phyloP scores from a whole-genome alignment of 352 stramenopile species.

The Globisporangium nodosum region DNA sequence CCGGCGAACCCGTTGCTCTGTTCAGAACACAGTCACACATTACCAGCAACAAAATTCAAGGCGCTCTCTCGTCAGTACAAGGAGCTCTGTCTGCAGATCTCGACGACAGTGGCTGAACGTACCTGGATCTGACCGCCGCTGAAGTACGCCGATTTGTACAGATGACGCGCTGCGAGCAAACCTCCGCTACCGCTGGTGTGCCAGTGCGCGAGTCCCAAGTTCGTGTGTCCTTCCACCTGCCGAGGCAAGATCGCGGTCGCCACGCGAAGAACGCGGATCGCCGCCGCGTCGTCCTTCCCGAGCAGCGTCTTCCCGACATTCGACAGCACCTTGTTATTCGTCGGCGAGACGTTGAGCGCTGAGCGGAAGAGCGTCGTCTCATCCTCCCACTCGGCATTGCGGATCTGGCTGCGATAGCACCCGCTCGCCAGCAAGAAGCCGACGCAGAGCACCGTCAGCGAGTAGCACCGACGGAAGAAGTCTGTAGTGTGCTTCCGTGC shows the following conservation, averaged over 20 bases:
- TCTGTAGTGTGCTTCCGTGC: neutral
- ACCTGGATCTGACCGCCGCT: constrained; percentile 14
- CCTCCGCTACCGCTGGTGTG: constrained; percentile 2
- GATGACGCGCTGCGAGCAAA: constrained; percentile 42
- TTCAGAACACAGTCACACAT: neutral
- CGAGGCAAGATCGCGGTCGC: constrained; percentile 31
- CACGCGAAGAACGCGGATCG: constrained; percentile 32
- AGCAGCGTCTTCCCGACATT: constrained; percentile 69
- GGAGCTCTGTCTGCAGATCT: neutral
- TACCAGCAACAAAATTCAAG: neutral
- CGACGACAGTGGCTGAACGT: neutral
- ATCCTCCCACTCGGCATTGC: constrained; percentile 62
- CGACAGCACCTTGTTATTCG: constrained; percentile 74
- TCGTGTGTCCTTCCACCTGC: constrained; percentile 51
- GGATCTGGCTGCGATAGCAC: constrained; percentile 33
- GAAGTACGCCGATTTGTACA: constrained; percentile 38
- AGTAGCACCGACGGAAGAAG: constrained; percentile 8
- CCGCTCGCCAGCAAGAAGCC: constrained; percentile 24
- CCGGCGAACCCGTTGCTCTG: constrained; percentile 36
- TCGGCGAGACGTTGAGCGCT: constrained; percentile 44
- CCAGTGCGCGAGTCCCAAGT: constrained; percentile 44
- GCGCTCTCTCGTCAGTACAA: neutral
- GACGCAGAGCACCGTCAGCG: constrained; percentile 12
- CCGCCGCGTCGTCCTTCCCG: constrained; percentile 26
- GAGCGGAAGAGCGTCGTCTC: constrained; percentile 56